Conservation (phyloP, 2,329 filamentous ascomycete species). For the Simplicillium aogashimaense region DNA sequence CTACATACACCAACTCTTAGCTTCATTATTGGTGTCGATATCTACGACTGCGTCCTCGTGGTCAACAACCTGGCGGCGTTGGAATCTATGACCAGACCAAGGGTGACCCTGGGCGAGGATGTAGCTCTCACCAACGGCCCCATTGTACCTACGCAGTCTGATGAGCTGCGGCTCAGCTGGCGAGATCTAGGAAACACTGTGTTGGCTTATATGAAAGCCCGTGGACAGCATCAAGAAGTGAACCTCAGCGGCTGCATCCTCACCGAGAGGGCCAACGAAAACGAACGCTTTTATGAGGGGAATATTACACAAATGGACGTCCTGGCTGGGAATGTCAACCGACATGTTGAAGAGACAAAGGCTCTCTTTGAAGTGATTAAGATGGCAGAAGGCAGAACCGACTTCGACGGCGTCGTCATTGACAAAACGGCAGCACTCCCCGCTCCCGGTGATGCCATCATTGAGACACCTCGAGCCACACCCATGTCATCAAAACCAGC, state of each 20-base stretch:
- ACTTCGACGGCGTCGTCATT: conserved; percentile 61
- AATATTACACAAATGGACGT: conserved; percentile 44
- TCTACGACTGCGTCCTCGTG: conserved; percentile 91
- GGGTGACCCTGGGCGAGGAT: conserved; percentile 74
- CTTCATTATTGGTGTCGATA: conserved; percentile 84
- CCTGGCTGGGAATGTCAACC: conserved; percentile 44
- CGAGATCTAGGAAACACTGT: conserved; percentile 44
- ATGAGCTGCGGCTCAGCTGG: conserved; percentile 41
- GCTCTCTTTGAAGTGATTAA: conserved; percentile 75
- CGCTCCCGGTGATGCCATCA: conserved; percentile 64
- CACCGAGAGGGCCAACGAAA: conserved; percentile 47
- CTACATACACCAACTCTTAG: conserved; percentile 82
- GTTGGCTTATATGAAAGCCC: conserved; percentile 48
- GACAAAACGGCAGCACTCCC: conserved; percentile 53
- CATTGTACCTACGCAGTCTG: conserved; percentile 44
- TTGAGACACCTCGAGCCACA: conserved; percentile 33
- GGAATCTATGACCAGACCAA: conserved; percentile 71
- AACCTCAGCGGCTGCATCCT: conserved; percentile 47
- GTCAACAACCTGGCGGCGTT: conserved; percentile 81
- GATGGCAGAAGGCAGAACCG: conserved; percentile 72
- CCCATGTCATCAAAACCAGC: conserved; percentile 24
- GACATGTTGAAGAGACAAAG: conserved; percentile 42
- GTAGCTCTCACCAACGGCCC: conserved; percentile 70
- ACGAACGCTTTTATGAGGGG: conserved; percentile 46
- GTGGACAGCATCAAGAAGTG: conserved; percentile 43